Evolutionary conservation across 179 eudicot genomes (phyloP).

Genomic region (Beta corolliflora): DNA sequence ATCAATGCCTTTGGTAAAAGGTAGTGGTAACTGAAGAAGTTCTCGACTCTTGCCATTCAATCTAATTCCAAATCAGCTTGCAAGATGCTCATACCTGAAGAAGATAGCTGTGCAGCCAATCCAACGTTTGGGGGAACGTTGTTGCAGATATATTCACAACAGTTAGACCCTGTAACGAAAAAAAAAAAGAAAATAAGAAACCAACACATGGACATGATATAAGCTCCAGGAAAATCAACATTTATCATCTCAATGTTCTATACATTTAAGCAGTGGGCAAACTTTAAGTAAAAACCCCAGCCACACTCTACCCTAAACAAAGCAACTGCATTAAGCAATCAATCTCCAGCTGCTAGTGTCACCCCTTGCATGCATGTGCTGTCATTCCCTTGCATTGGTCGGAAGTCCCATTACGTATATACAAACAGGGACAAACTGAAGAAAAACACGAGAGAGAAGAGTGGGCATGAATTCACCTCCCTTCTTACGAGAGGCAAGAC

Average conservation of each 20-base stretch:
- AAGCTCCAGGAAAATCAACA: background rate
- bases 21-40: background rate
- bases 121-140: slow-evolving; percentile 93
- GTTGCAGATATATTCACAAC: slow-evolving; percentile 92
- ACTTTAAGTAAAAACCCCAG: background rate
- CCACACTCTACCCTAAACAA: background rate
- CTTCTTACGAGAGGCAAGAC: too few species aligned
- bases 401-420: too few species aligned
- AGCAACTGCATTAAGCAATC: background rate
- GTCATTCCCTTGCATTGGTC: too few species aligned
- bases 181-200: background rate
- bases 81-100: slow-evolving; percentile 63
- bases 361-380: too few species aligned
- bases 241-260: background rate
- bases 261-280: background rate
- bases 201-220: background rate
- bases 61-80: background rate
- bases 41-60: background rate
- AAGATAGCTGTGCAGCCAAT: slow-evolving; percentile 93
- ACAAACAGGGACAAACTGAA: too few species aligned
- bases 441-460: too few species aligned
- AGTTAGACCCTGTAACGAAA: slow-evolving; percentile 65
- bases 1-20: background rate
- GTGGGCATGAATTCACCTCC: too few species aligned
- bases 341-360: too few species aligned